Percentiles rank a stretch among this genome's conserved stretches.
phyloP scores from a whole-genome alignment of 2,329 filamentous ascomycete species.

The Fusarium sterilihyphosum region DNA sequence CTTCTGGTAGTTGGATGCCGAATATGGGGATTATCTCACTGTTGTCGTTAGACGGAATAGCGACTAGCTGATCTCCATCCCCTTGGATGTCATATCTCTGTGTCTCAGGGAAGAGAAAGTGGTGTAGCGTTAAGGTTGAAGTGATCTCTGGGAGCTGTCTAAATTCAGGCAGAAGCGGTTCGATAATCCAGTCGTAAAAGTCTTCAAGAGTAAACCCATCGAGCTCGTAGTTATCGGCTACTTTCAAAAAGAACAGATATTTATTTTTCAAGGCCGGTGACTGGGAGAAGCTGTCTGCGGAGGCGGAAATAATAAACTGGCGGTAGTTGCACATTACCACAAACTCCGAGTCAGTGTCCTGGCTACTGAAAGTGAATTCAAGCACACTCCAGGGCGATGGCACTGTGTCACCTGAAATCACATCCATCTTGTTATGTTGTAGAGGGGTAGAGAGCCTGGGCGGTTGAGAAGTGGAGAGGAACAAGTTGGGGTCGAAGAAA shows the following conservation, averaged over 20 bases:
- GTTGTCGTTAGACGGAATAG: accelerated
- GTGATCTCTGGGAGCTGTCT: neutral
- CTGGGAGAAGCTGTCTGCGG: neutral
- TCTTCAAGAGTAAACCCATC: neutral
- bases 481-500: neutral
- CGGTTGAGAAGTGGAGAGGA: neutral
- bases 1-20: neutral
- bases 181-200: neutral
- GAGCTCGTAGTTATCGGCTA: neutral
- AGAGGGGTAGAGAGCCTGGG: accelerated
- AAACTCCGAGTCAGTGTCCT: neutral
- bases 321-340: neutral
- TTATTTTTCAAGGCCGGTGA: neutral
- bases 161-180: neutral
- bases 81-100: neutral
- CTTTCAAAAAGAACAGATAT: neutral
- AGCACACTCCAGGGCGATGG: neutral
- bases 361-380: neutral
- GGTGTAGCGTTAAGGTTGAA: neutral
- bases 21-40: accelerated
- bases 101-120: neutral
- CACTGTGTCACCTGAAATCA: accelerated
- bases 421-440: neutral
- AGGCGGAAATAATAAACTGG: neutral
- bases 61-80: neutral